Conservation (phyloP, 2,329 filamentous ascomycete genomes). For the Paraphoma sp. region DNA sequence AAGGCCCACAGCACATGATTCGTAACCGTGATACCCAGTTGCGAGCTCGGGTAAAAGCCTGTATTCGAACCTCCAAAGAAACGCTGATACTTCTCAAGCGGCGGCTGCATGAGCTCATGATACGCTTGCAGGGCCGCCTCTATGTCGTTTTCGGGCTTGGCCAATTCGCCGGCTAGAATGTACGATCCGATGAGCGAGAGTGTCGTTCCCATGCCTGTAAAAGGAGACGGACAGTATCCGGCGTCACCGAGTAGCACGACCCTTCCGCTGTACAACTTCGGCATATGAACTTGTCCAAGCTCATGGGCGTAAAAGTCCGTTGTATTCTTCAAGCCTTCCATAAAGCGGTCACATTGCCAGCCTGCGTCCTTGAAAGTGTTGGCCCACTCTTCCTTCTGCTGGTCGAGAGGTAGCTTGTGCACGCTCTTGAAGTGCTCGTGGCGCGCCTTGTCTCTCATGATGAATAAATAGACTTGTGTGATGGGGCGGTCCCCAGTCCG, state of each 20-base stretch:
- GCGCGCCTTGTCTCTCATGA: constrained; percentile 15
- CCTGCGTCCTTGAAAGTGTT: constrained; percentile 48
- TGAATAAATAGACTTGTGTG: constrained; percentile 30
- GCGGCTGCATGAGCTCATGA: constrained; percentile 20
- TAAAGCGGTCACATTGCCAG: constrained; percentile 53
- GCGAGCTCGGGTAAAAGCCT: constrained; percentile 32
- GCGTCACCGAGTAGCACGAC: constrained; percentile 63
- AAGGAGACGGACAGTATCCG: constrained; percentile 36
- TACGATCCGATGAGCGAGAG: constrained; percentile 48
- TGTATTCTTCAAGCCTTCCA: constrained; percentile 48
- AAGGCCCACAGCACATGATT: constrained; percentile 38
- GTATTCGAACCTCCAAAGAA: constrained; percentile 1
- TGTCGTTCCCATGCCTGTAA: constrained; percentile 33
- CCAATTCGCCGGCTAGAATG: constrained; percentile 46
- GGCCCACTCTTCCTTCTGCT: constrained; percentile 49
- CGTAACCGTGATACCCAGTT: constrained; percentile 41
- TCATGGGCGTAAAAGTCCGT: constrained; percentile 57
- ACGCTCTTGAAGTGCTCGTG: constrained; percentile 3
- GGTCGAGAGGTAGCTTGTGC: constrained; percentile 39
- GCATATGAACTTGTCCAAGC: constrained; percentile 54
- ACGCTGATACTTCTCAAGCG: constrained; percentile 27
- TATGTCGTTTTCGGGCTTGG: constrained; percentile 14
- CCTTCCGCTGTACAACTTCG: constrained; percentile 53
- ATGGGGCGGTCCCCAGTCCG: constrained; percentile 26
- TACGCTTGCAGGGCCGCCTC: constrained; percentile 29